Evolutionary conservation across 805 yeast genomes (phyloP).

Genomic region (Teunomyces lycoperdinae): DNA sequence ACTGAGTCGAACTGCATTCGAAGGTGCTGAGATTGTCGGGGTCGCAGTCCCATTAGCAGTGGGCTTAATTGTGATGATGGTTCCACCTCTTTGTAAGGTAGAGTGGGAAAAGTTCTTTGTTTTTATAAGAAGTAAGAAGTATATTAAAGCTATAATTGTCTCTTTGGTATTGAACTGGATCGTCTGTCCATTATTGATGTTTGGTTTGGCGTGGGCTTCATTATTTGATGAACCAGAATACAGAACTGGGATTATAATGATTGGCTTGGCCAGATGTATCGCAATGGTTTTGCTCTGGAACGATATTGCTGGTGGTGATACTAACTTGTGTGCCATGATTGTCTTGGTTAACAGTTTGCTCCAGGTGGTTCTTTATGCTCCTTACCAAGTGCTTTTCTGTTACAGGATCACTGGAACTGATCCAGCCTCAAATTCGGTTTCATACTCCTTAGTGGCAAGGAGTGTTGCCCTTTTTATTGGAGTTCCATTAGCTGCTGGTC

Average conservation of each 20-base stretch:
- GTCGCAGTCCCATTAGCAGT: conserved; percentile 47
- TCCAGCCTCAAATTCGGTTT: conserved; percentile 13
- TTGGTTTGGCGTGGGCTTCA: conserved; percentile 53
- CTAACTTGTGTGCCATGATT: conserved; percentile 48
- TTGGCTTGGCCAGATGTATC: conserved; percentile 58
- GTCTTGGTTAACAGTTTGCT: conserved; percentile 50
- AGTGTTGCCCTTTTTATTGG: conserved; percentile 55
- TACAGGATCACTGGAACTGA: conserved; percentile 38
- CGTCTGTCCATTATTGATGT: conserved; percentile 54
- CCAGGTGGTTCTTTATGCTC: conserved; percentile 53
- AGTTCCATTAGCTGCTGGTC: conserved; percentile 47
- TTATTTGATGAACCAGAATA: conserved; percentile 48
- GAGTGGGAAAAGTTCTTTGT: conserved; percentile 43
- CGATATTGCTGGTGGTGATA: conserved; percentile 52
- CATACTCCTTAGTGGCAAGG: conserved; percentile 43
- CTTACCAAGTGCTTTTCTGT: conserved; percentile 47
- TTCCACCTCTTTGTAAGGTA: conserved; percentile 55
- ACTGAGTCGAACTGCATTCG: conserved; percentile 30
- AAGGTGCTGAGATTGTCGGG: conserved; percentile 31
- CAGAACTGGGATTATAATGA: conserved; percentile 55
- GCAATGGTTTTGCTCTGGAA: conserved; percentile 65
- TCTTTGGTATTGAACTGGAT: conserved; percentile 54
- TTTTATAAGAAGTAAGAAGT: conserved; percentile 10
- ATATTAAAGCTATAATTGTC: conserved; percentile 10
- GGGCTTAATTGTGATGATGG: conserved; percentile 55